Conservation (phyloP, 176 grass and related monocot genomes). For the Microstegium vimineum region DNA sequence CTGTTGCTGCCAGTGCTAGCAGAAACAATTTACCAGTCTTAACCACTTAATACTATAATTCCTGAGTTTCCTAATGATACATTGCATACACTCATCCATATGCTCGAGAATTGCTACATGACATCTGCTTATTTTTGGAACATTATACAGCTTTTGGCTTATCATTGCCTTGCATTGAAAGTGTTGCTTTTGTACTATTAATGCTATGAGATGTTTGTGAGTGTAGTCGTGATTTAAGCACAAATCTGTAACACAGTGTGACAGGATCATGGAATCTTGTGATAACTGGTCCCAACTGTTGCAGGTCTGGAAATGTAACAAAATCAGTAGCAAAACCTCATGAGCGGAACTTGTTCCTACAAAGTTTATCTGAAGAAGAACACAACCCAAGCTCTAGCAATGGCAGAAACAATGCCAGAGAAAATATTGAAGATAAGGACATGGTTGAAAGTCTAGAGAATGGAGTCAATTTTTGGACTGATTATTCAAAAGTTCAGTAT, state of each 20-base stretch:
- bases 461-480: slow-evolving; percentile 72
- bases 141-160: background rate
- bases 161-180: background rate
- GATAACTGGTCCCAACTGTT: slow-evolving; percentile 12
- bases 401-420: slow-evolving; percentile 2
- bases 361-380: slow-evolving; percentile 79
- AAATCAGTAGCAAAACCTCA: slow-evolving; percentile 55
- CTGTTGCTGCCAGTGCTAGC: background rate
- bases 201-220: background rate
- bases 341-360: slow-evolving; percentile 77
- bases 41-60: background rate
- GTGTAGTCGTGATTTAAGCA: background rate
- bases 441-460: slow-evolving; percentile 65
- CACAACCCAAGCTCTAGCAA: slow-evolving; percentile 37
- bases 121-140: background rate
- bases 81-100: background rate
- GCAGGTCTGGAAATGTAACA: slow-evolving; percentile 76
- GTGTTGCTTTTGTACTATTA: background rate
- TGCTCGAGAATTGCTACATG: background rate
- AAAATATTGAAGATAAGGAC: slow-evolving; percentile 64
- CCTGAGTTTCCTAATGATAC: background rate
- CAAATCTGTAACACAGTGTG: background rate
- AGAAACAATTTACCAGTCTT: background rate
- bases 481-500: slow-evolving; percentile 95
- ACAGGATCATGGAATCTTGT: background rate